Evolutionary conservation across 371 early-diverging fungal genomes (phyloP).

Genomic region (Dinochytrium kinnereticum): DNA sequence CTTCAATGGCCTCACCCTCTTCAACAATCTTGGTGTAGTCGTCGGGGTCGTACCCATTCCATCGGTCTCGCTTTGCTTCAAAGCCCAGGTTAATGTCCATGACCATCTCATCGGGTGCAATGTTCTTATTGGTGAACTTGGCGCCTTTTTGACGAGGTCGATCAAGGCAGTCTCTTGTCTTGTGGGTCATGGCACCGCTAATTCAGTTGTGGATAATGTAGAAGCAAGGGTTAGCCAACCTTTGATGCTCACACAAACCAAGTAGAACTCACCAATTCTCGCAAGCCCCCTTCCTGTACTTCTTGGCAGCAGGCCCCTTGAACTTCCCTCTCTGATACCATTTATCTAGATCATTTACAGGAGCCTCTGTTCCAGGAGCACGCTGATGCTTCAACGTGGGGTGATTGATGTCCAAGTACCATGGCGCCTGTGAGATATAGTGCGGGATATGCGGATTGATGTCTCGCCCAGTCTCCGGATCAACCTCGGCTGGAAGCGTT

Average conservation of each 20-base stretch:
- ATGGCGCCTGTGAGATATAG: slow-evolving; percentile 95
- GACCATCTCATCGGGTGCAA: slow-evolving; percentile 85
- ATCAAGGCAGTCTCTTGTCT: slow-evolving; percentile 92
- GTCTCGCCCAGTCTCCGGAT: slow-evolving; percentile 75
- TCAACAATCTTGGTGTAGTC: slow-evolving; percentile 71
- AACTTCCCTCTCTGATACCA: slow-evolving; percentile 84
- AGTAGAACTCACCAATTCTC: slow-evolving; percentile 62
- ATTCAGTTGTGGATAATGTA: slow-evolving; percentile 49
- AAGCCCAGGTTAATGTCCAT: slow-evolving; percentile 79
- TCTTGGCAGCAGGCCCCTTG: slow-evolving; percentile 74
- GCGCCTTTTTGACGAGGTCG: slow-evolving; percentile 91
- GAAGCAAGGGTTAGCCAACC: background rate
- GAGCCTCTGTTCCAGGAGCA: background rate
- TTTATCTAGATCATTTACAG: slow-evolving; percentile 35
- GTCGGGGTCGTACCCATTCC: slow-evolving; percentile 95
- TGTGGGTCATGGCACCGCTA: slow-evolving; percentile 93
- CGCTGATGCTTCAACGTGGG: slow-evolving; percentile 91
- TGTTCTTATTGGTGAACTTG: slow-evolving; percentile 83
- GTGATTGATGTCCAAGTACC: slow-evolving; percentile 91
- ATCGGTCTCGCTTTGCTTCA: slow-evolving; percentile 96
- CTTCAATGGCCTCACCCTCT: slow-evolving; percentile 92
- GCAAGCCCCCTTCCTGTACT: slow-evolving; percentile 94
- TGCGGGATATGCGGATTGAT: slow-evolving; percentile 99
- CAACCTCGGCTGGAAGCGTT: slow-evolving; percentile 56
- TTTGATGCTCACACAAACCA: no score